Conservation (phyloP, 176 grass and related monocot species). For the Rhynchospora pubera region DNA sequence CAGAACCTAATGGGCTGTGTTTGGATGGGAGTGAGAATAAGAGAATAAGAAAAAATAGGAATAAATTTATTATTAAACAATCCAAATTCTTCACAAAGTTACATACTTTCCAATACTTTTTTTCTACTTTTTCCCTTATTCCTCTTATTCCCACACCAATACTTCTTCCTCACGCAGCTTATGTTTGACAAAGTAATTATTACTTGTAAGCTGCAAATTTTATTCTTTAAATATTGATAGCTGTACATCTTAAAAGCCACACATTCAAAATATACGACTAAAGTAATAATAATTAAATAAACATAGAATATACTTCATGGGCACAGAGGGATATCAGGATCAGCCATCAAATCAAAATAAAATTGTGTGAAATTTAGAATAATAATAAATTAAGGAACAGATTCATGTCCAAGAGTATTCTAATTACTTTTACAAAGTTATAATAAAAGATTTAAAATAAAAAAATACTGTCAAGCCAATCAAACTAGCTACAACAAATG, state of each 20-base stretch:
- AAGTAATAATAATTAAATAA: no score
- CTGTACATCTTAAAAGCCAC: neutral
- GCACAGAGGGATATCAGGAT: neutral
- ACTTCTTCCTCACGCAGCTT: no score
- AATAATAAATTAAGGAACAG: neutral
- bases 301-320: neutral
- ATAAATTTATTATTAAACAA: no score
- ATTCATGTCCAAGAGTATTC: constrained; percentile 12
- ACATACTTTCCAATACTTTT: no score
- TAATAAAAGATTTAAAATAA: neutral
- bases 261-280: neutral
- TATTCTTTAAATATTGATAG: neutral
- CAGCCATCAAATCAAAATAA: neutral
- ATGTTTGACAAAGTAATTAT: no score
- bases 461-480: constrained; percentile 5
- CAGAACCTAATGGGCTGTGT: no score
- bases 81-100: no score
- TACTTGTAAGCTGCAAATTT: no score
- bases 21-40: no score
- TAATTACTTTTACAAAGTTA: constrained; percentile 1
- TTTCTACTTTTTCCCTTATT: no score
- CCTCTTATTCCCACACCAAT: no score
- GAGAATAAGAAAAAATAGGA: no score
- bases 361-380: neutral
- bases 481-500: constrained; percentile 13